Conservation (phyloP, 2,329 filamentous ascomycete genomes). For the Alternaria ethzedia region DNA sequence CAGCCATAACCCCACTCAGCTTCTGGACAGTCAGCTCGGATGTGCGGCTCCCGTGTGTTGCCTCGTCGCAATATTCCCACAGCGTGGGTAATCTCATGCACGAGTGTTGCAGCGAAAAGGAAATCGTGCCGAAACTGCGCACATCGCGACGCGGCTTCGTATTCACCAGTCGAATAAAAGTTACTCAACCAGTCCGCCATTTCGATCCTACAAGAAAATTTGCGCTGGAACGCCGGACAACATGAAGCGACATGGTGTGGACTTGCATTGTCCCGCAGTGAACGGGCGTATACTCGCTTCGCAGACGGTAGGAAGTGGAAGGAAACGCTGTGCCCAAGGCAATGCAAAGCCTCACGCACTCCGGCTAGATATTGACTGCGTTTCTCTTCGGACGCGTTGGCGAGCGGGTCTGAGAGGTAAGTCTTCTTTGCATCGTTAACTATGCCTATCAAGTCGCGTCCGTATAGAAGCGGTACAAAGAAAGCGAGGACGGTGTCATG, state of each 20-base stretch:
- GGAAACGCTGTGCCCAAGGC: conserved; percentile 31
- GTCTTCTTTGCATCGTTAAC: conserved; percentile 11
- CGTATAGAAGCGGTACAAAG: conserved; percentile 39
- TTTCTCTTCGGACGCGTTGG: conserved; percentile 14
- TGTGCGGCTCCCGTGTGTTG: conserved; percentile 33
- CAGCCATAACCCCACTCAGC: conserved; percentile 45
- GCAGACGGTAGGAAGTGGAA: conserved; percentile 25
- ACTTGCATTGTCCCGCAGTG: conserved; percentile 7
- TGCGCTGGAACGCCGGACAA: conserved; percentile 20
- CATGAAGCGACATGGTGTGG: conserved; percentile 16
- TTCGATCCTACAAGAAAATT: conserved; percentile 27
- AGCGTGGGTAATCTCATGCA: conserved; percentile 46
- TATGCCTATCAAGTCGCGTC: conserved; percentile 18
- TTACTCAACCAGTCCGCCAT: conserved; percentile 24
- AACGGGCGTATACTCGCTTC: conserved; percentile 31
- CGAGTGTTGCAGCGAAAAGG: conserved; percentile 34
- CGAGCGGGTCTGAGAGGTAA: conserved; percentile 31
- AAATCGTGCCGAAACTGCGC: conserved; percentile 46
- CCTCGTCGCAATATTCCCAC: conserved; percentile 42
- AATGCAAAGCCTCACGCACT: conserved; percentile 33
- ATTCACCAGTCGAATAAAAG: conserved; percentile 30
- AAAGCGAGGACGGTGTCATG: conserved; percentile 37
- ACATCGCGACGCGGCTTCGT: conserved; percentile 28
- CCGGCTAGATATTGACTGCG: conserved; percentile 15
- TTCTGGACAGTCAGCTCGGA: conserved; percentile 31